Base-by-base conservation (phyloP, 192 early-diverging fungal genomes). In the Dissophora ornata region DNA sequence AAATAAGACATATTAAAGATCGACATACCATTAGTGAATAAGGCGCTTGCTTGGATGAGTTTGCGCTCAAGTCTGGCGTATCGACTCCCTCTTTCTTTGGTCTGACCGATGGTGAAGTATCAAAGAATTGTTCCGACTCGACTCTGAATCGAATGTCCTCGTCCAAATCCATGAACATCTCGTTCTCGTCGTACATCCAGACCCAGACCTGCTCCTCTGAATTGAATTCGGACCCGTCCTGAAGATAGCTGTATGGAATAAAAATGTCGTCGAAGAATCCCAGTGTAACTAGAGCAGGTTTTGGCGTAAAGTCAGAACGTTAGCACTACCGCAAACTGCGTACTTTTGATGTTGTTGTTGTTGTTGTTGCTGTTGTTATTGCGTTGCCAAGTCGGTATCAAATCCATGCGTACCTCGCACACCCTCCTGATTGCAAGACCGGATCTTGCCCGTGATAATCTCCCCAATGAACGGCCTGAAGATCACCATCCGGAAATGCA, bases 231-330 rank as follows among this genome's bases (percentile, higher is more conserved):
- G 89, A 87, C 26, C 84, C 83, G 0, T 67, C 36, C 24, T 89
- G 92, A 73, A 95, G 80, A 36, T 87, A 81, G 19, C 65, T 69
- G 4, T 82, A 71, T 2, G 96, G 92, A 26, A 98, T 91, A 38
- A 80, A 71, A 26, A 98, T 95, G 79, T 98, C 96, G 79, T 95
- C 94, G 81, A 98, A 96, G 65, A 96, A 98, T 18, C 90, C 93
- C 79, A 96, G 81, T 5, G 93, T 85, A 0, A 96, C 91, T 87
- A n/a, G n/a, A n/a, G n/a, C n/a, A n/a, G n/a, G n/a, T n/a, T n/a
- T n/a, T n/a, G n/a, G n/a, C n/a, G n/a, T n/a, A n/a, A n/a, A n/a
- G n/a, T n/a, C n/a, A n/a, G n/a, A n/a, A n/a, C n/a, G n/a, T n/a
- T n/a, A n/a, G n/a, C n/a, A n/a, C n/a, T n/a, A n/a, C n/a, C 36